These are phyloP conservation scores for Bretschneidera sinensis DNA, from an alignment of 345 rosid genomes.

Conservation along the genomic window DNA sequence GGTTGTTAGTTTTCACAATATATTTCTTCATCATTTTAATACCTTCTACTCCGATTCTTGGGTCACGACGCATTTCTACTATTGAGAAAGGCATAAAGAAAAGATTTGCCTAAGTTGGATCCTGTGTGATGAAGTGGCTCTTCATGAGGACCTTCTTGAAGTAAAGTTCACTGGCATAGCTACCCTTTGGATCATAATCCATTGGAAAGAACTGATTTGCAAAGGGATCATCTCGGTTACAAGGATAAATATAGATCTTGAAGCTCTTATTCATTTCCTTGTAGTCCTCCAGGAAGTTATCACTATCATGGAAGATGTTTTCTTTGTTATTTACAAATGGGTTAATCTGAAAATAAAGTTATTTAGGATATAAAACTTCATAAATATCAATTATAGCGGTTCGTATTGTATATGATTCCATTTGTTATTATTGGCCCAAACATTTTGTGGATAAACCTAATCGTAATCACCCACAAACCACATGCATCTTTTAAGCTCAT, in stretches of 20 bases:
- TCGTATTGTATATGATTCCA: too few species aligned
- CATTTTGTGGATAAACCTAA: too few species aligned
- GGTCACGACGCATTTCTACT: constrained; percentile 41
- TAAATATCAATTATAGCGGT: too few species aligned
- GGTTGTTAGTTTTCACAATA: too few species aligned
- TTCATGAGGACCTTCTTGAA: constrained; percentile 42
- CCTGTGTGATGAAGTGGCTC: constrained; percentile 47
- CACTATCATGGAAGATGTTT: constrained; percentile 36
- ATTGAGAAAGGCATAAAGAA: constrained; percentile 59
- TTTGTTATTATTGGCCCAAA: too few species aligned
- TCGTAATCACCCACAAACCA: too few species aligned
- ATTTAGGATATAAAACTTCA: too few species aligned
- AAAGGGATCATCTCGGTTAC: constrained; percentile 42
- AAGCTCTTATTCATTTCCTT: constrained; percentile 51
- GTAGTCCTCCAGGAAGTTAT: constrained; percentile 44
- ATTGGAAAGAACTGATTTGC: constrained; percentile 41
- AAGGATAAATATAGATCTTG: constrained; percentile 54
- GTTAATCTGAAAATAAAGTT: too few species aligned
- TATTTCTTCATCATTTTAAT: too few species aligned
- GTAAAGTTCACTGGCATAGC: constrained; percentile 52
- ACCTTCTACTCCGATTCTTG: constrained; percentile 28
- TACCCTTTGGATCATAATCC: constrained; percentile 36
- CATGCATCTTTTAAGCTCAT: too few species aligned
- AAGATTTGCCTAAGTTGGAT: constrained; percentile 45
- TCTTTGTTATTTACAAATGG: constrained; percentile 27